These are phyloP conservation scores for Angophora floribunda DNA, from an alignment of 345 rosid genomes.

Conservation along the genomic window DNA sequence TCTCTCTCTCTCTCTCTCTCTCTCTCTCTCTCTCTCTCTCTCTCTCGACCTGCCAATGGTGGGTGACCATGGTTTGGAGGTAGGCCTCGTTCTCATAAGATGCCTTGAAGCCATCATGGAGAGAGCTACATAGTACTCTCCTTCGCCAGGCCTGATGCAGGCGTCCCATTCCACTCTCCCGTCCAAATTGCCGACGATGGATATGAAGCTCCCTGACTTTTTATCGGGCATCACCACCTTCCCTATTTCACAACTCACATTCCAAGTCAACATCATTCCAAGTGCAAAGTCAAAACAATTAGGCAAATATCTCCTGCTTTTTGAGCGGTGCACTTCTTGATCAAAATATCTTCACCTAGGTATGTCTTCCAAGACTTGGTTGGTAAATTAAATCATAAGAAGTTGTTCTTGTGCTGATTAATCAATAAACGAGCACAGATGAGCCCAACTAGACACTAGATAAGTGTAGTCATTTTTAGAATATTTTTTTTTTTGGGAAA, in stretches of 20 bases:
- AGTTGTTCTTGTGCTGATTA: background rate
- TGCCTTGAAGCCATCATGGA: slow-evolving; percentile 63
- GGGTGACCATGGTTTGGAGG: slow-evolving; percentile 16
- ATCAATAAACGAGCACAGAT: background rate
- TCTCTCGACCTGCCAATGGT: slow-evolving; percentile 45
- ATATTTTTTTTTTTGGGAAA: background rate
- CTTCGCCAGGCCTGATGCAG: slow-evolving; percentile 23
- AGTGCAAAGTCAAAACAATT: background rate
- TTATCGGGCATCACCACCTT: slow-evolving; percentile 28
- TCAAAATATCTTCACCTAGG: background rate
- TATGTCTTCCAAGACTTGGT: background rate
- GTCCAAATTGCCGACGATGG: slow-evolving; percentile 36
- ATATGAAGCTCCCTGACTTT: slow-evolving; percentile 26
- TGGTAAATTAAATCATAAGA: background rate
- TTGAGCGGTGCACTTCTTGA: background rate
- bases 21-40: background rate
- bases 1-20: too few relatives aligned
- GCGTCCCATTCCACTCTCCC: slow-evolving; percentile 32
- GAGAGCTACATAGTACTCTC: slow-evolving; percentile 33
- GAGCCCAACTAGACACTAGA: background rate
- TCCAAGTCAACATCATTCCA: background rate
- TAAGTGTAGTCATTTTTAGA: background rate
- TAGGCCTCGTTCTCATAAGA: slow-evolving; percentile 58
- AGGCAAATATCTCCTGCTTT: background rate
- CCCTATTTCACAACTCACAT: slow-evolving; percentile 13